phyloP scores from a whole-genome alignment of 345 rosid genomes.

The Lagerstroemia speciosa region DNA sequence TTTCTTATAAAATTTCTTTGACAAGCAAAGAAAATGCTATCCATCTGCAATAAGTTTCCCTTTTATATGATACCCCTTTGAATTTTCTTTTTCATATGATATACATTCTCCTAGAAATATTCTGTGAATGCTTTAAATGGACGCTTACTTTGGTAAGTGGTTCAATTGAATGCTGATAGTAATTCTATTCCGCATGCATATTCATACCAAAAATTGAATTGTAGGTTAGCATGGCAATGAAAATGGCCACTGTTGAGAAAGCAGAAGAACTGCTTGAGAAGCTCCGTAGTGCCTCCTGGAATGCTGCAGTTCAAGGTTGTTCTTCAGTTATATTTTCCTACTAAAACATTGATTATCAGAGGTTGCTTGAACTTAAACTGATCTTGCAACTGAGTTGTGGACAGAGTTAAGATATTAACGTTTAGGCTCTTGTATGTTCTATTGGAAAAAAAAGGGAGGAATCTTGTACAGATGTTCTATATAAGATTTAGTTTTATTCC shows the following conservation, averaged over 20 bases:
- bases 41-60: background rate
- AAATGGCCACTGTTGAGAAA: slow-evolving; percentile 89
- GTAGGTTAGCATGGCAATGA: slow-evolving; percentile 88
- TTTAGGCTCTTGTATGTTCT: background rate
- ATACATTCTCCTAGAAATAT: no score
- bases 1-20: no score
- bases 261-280: slow-evolving; percentile 75
- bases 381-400: background rate
- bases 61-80: no score
- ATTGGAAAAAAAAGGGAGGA: background rate
- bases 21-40: no score
- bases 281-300: slow-evolving; percentile 82
- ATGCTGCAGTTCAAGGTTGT: slow-evolving; percentile 77
- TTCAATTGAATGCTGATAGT: background rate
- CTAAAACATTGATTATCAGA: background rate
- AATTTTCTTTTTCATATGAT: background rate
- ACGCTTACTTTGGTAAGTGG: background rate
- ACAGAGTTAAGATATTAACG: background rate
- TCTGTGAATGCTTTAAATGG: background rate
- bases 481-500: background rate
- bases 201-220: slow-evolving; percentile 7
- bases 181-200: slow-evolving; percentile 11
- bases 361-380: background rate
- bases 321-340: slow-evolving; percentile 9
- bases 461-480: background rate